Percentiles rank a stretch among this genome's conserved stretches.
Conservation (phyloP, 2,329 filamentous ascomycete genomes). For the Zasmidium angulare region DNA sequence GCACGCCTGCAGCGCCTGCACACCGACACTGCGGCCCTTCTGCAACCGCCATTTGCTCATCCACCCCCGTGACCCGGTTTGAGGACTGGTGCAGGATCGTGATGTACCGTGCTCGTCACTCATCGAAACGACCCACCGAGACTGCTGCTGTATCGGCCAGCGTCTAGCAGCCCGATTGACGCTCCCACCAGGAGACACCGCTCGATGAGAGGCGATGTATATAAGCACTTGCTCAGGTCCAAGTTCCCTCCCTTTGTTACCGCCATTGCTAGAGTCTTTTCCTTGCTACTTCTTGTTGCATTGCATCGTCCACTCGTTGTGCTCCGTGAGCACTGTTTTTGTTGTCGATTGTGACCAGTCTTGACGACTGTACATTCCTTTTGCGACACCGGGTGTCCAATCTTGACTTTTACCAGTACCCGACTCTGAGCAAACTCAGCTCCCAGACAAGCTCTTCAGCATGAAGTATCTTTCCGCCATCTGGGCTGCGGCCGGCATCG, state of each 20-base stretch:
- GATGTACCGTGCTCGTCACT: constrained; percentile 10
- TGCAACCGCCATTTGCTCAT: constrained; percentile 7
- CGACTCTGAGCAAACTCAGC: constrained; percentile 3
- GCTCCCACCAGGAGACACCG: not conserved
- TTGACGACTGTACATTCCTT: constrained; percentile 24
- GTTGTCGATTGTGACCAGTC: constrained; percentile 19
- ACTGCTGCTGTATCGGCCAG: constrained; percentile 12
- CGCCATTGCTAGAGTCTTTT: constrained; percentile 5
- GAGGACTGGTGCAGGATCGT: constrained; percentile 11
- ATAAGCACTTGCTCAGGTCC: constrained; percentile 8
- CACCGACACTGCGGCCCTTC: constrained; percentile 1
- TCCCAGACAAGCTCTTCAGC: constrained; percentile 16
- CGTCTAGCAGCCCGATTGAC: constrained; percentile 7
- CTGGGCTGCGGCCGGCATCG: constrained; percentile 46
- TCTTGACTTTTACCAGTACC: not conserved
- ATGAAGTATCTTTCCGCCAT: constrained; percentile 40
- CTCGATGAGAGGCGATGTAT: constrained; percentile 6
- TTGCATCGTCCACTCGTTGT: constrained; percentile 22
- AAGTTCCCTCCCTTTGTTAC: not conserved
- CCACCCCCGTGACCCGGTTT: constrained; percentile 6
- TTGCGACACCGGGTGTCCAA: constrained; percentile 5
- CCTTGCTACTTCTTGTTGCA: constrained; percentile 3
- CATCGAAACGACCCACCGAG: constrained; percentile 8
- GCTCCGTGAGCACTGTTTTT: constrained; percentile 36
- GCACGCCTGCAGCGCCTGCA: constrained; percentile 7